These are phyloP conservation scores for Tulasnella sp. DNA, from an alignment of 768 basidiomycete genomes.

Conservation along the genomic window DNA sequence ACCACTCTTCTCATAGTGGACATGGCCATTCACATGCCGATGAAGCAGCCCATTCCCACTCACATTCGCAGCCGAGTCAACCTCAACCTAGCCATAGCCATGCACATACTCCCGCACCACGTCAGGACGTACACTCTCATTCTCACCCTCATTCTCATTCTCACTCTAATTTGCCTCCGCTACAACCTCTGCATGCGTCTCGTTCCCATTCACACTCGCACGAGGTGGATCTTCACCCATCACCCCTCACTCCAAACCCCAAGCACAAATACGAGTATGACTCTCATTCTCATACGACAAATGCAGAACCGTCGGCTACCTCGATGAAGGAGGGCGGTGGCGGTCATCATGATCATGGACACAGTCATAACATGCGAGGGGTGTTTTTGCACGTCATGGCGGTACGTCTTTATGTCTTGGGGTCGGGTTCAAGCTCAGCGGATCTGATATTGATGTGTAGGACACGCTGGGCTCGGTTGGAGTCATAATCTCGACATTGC, in stretches of 20 bases:
- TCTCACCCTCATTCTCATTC: too few species aligned
- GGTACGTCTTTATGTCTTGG: conserved; percentile 28
- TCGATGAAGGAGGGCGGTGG: background rate
- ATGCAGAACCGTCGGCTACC: conserved; percentile 31
- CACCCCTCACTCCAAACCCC: conserved; percentile 48
- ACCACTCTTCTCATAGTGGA: too few species aligned
- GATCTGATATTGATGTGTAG: conserved; percentile 29
- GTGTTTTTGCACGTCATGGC: conserved; percentile 91
- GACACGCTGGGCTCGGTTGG: conserved; percentile 96
- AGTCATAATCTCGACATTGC: conserved; percentile 90
- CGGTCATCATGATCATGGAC: conserved; percentile 47
- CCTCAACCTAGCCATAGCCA: too few species aligned
- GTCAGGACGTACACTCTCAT: too few species aligned
- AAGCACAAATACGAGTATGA: too few species aligned
- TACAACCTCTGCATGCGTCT: conserved; percentile 3
- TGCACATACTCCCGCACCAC: background rate
- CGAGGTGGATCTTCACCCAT: conserved; percentile 31
- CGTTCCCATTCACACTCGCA: conserved; percentile 17
- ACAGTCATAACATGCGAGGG: conserved; percentile 98
- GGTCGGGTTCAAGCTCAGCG: conserved; percentile 2
- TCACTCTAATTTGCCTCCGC: background rate
- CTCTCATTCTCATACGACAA: conserved; percentile 34
- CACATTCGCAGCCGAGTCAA: background rate
- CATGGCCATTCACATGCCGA: conserved; percentile 12
- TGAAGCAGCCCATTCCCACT: conserved; percentile 17